Evolutionary conservation across 495 filamentous ascomycete species (phyloP).

Genomic region (Staphylotrichum longicolle): DNA sequence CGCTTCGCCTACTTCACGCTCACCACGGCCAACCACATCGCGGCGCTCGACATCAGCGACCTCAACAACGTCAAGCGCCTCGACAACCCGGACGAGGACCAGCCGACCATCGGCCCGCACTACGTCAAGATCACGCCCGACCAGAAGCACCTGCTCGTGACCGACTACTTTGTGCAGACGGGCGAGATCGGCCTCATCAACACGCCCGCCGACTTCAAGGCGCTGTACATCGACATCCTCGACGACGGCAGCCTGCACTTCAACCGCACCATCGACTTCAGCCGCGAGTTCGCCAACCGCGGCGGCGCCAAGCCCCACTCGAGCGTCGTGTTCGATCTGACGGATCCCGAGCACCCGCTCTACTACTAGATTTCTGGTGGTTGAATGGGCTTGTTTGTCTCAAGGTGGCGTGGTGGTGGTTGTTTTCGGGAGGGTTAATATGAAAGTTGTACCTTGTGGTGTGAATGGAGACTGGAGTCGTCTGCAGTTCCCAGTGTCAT

Average conservation of each 20-base stretch:
- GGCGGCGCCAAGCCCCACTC: conserved; percentile 62
- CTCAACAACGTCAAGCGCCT: conserved; percentile 58
- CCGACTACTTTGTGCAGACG: conserved; percentile 65
- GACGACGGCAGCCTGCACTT: conserved; percentile 54
- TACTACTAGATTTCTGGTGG: conserved; percentile 36
- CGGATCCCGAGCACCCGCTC: conserved; percentile 45
- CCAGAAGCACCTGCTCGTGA: conserved; percentile 61
- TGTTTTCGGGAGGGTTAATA: neutral
- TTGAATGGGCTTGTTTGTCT: neutral
- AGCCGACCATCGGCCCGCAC: conserved; percentile 61
- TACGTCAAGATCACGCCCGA: conserved; percentile 65
- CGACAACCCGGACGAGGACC: conserved; percentile 56
- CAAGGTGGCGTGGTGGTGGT: neutral
- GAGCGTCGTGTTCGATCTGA: conserved; percentile 57
- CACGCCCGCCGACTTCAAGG: conserved; percentile 62
- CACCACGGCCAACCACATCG: conserved; percentile 62
- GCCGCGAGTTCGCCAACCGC: conserved; percentile 48
- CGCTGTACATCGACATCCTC: conserved; percentile 58
- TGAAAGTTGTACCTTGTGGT: no score
- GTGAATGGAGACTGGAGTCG: no score
- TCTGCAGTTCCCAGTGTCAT: no score
- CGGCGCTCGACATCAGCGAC: conserved; percentile 62
- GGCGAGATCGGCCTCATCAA: conserved; percentile 61
- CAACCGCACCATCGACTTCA: conserved; percentile 59
- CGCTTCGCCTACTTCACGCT: conserved; percentile 59